Evolutionary conservation across 208 protist species (phyloP).

Genomic region (Acanthamoeba culbertsoni): DNA sequence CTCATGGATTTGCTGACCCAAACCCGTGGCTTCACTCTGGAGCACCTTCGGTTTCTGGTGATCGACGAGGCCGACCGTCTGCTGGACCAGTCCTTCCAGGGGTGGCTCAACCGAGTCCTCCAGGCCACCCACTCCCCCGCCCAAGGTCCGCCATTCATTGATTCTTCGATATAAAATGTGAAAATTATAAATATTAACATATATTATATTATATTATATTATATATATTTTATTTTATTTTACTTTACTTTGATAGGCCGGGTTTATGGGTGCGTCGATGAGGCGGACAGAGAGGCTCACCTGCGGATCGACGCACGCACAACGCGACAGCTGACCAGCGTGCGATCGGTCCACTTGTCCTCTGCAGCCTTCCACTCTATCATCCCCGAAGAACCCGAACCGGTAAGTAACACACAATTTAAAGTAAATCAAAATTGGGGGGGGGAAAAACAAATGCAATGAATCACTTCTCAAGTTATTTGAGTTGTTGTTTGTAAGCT

Average conservation of each 20-base stretch:
- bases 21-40: constrained; percentile 74
- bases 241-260: neutral
- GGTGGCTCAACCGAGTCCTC: constrained; percentile 79
- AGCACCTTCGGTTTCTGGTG: constrained; percentile 83
- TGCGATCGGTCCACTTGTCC: constrained; percentile 6
- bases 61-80: constrained; percentile 87
- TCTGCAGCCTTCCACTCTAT: neutral
- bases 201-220: too few species aligned
- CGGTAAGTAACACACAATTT: neutral
- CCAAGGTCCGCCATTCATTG: neutral
- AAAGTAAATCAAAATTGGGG: too few species aligned
- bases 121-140: constrained; percentile 27
- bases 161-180: too few species aligned
- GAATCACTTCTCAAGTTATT: too few species aligned
- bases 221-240: neutral
- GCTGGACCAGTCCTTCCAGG: constrained; percentile 81
- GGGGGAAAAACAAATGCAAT: too few species aligned
- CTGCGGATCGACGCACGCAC: constrained; percentile 10
- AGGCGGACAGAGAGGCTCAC: neutral
- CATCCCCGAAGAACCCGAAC: constrained; percentile 4
- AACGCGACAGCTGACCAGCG: constrained; percentile 20
- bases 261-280: constrained; percentile 9
- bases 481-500: neutral
- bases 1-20: constrained; percentile 70
- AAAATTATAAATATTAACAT: too few species aligned